Evolutionary conservation across 768 basidiomycete genomes (phyloP), one percentile per base, ranked within the genome.

Genomic region (Lactarius vividus): DNA sequence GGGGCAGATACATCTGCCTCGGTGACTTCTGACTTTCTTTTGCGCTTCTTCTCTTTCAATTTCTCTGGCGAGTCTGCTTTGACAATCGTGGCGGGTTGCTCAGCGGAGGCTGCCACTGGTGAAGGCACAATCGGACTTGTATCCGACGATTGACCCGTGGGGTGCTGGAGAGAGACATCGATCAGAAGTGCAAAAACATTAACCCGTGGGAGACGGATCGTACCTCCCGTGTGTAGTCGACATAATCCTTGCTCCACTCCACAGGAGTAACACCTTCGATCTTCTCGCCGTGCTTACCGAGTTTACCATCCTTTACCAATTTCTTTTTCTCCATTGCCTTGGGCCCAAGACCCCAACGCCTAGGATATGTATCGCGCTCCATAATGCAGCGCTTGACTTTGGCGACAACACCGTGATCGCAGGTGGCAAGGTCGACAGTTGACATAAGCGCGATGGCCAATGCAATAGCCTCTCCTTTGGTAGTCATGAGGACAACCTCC

Each of bases 321-420:
- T 96, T 97, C 82, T 98, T 99, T 84, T 98, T 98, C 76, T 96
- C 91, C 61, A 92, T 80, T 16, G 97, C 96, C 77, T 96, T 86
- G 26, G 97, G 97, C n/a, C 97, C 97, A 59, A 98, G 85, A 58
- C 97, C 97, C 97, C 97, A 98, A 69, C 96, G 87, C 63, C 97
- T 87, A 46, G 97, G 97, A 77, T 99, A 99, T 23, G 94, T 92
- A 77, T 99, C 97, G 42, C 96, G 89, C 76, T 98, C 97, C 97
- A 99, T 99, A 74, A 99, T 98, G 75, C 96, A 98, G 59, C 97
- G 84, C 80, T 99, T 99, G 74, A 99, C 94, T 80, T 98, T 98
- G 40, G 97, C 97, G 52, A 98, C 96, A 64, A 99, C 94, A 56
- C 97, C 97, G 74, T 99, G 96, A 75, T 98, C 96, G 76, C 96